A percentile compares a stretch with the other conserved stretches of the same genome.
Conservation (phyloP, 2,329 filamentous ascomycete species). For the Neospermospora avenae region DNA sequence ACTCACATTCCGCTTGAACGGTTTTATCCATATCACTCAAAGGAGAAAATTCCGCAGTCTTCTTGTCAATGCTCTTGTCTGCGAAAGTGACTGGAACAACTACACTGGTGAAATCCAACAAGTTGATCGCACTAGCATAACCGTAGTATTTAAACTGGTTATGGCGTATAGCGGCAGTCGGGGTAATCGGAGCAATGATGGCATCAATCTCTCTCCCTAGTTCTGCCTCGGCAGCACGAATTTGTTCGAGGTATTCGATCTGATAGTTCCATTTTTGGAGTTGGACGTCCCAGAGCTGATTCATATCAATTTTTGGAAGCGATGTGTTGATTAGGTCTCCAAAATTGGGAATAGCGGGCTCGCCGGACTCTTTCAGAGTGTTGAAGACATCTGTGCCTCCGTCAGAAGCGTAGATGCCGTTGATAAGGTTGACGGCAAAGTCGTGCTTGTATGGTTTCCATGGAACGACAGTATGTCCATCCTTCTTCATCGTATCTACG, state of each 20-base stretch:
- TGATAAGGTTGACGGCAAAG: conserved; percentile 29
- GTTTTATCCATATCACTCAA: conserved; percentile 26
- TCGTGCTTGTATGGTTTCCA: conserved; percentile 36
- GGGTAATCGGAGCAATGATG: conserved; percentile 34
- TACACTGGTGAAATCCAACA: conserved; percentile 37
- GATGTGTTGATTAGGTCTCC: conserved; percentile 22
- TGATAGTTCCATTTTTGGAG: conserved; percentile 32
- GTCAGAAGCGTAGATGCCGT: conserved; percentile 30
- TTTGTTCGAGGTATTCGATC: conserved; percentile 36
- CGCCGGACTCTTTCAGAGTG: conserved; percentile 29
- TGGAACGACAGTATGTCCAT: conserved; percentile 37
- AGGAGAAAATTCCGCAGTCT: conserved; percentile 20
- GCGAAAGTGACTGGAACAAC: conserved; percentile 43
- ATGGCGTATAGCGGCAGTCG: conserved; percentile 35
- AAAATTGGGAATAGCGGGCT: conserved; percentile 39
- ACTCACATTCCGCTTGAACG: conserved; percentile 32
- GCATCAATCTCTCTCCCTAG: conserved; percentile 34
- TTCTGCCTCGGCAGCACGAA: conserved; percentile 29
- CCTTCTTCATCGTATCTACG: conserved; percentile 32
- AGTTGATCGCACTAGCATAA: conserved; percentile 28
- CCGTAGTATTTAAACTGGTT: conserved; percentile 28
- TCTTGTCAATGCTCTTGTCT: conserved; percentile 39
- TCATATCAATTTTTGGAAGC: conserved; percentile 25
- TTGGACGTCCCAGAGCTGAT: conserved; percentile 26
- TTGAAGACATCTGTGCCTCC: conserved; percentile 27